phyloP scores from a whole-genome alignment of 78 protist genomes.

The Dictyostelium intermedium region DNA sequence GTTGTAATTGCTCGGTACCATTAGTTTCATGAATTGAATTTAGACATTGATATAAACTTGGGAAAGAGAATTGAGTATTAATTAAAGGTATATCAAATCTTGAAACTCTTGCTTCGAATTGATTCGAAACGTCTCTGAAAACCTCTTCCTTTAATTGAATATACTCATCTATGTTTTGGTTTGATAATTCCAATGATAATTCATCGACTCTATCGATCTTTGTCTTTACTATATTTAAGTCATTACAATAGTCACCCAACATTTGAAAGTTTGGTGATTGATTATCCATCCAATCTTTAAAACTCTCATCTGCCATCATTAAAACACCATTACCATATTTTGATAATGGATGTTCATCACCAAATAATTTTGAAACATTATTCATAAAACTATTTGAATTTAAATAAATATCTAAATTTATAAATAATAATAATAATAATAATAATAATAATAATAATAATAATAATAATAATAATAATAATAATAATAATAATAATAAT shows the following conservation, averaged over 20 bases:
- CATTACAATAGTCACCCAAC: not conserved
- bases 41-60: conserved; percentile 10
- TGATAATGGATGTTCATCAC: not conserved
- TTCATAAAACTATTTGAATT: conserved; percentile 20
- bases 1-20: not conserved
- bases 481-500: too few relatives aligned
- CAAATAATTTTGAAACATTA: not conserved
- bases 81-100: conserved; percentile 25
- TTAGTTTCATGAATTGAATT: conserved; percentile 9
- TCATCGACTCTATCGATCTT: conserved; percentile 11
- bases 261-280: not conserved
- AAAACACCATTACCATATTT: conserved; percentile 4
- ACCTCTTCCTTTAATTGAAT: not conserved
- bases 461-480: too few relatives aligned
- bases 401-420: conserved; percentile 1
- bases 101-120: not conserved
- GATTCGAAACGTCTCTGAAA: not conserved
- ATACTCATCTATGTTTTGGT: not conserved
- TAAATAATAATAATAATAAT: not conserved
- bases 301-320: not conserved
- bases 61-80: conserved; percentile 1
- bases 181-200: not conserved
- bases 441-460: not conserved
- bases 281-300: conserved; percentile 10
- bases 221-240: not conserved